Evolutionary conservation across 2,329 filamentous ascomycete species (phyloP).

Genomic region (Stagonosporopsis tanaceti): DNA sequence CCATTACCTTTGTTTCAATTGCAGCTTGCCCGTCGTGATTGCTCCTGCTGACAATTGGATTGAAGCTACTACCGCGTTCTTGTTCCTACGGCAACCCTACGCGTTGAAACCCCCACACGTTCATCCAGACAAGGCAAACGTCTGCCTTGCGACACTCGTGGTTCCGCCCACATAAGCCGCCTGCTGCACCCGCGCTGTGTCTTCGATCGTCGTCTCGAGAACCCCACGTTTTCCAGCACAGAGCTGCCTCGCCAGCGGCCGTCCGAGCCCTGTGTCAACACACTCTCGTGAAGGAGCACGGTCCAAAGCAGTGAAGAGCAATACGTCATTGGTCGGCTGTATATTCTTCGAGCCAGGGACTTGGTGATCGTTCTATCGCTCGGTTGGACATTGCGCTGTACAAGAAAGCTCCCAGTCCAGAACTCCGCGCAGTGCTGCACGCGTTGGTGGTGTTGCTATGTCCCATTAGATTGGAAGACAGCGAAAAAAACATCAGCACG

Average conservation of each 20-base stretch:
- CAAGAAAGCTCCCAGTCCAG: neutral
- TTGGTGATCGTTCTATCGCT: neutral
- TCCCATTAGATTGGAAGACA: constrained; percentile 33
- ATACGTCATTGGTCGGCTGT: constrained; percentile 4
- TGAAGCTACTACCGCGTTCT: constrained; percentile 15
- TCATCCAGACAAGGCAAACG: constrained; percentile 26
- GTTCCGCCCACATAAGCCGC: constrained; percentile 4
- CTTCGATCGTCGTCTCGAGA: neutral
- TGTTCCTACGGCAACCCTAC: constrained; percentile 38
- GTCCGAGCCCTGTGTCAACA: neutral
- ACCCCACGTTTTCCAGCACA: neutral
- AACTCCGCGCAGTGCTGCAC: neutral
- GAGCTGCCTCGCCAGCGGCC: constrained; percentile 2
- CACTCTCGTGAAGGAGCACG: neutral
- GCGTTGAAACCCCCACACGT: constrained; percentile 19
- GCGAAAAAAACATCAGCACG: constrained; percentile 5
- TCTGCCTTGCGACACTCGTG: constrained; percentile 24
- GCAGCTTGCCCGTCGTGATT: constrained; percentile 11
- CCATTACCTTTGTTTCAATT: constrained; percentile 19
- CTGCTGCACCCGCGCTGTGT: neutral
- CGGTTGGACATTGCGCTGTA: neutral
- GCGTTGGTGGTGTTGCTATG: constrained; percentile 12
- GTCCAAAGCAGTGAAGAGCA: neutral
- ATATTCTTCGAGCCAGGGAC: neutral
- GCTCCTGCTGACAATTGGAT: constrained; percentile 24